Conservation (phyloP, 768 basidiomycete species). For the Suillus brevipes region DNA sequence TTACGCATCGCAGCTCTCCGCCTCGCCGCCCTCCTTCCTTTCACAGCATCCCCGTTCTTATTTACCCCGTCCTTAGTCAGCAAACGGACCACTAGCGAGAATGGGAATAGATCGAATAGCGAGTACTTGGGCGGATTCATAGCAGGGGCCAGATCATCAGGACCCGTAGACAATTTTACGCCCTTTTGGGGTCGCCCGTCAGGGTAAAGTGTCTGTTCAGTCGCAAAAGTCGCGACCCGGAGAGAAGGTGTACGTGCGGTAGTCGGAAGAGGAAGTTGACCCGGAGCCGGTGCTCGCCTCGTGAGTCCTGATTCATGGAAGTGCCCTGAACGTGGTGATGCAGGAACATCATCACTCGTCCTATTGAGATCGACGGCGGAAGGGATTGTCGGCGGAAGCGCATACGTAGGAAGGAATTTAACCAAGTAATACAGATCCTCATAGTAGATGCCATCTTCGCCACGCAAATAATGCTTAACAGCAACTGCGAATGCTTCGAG, state of each 20-base stretch:
- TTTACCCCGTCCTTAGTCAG: conserved; percentile 49
- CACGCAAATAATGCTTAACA: conserved; percentile 69
- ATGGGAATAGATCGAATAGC: conserved; percentile 67
- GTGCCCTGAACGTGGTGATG: conserved; percentile 13
- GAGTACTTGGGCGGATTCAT: conserved; percentile 58
- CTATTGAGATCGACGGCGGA: conserved; percentile 33
- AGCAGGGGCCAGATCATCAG: conserved; percentile 56
- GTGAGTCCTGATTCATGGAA: conserved; percentile 3
- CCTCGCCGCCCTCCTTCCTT: conserved; percentile 63
- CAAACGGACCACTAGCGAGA: conserved; percentile 54
- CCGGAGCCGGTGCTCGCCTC: conserved; percentile 14
- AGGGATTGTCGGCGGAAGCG: conserved; percentile 52
- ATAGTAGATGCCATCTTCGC: conserved; percentile 41
- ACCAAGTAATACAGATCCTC: conserved; percentile 65
- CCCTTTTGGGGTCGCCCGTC: conserved; percentile 6
- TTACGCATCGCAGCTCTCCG: conserved; percentile 51
- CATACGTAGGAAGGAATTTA: conserved; percentile 70
- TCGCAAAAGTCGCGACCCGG: conserved; percentile 13
- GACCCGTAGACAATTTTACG: conserved; percentile 16
- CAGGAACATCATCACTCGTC: conserved; percentile 3
- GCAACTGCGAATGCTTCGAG: conserved; percentile 66
- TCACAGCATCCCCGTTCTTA: conserved; percentile 27
- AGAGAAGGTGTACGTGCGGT: conserved; percentile 21
- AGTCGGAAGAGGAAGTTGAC: conserved; percentile 32
- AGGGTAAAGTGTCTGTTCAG: conserved; percentile 12